Evolutionary conservation across 352 stramenopile genomes (phyloP), one percentile per base, ranked within the genome.

Genomic region (Globisporangium sylvaticum): DNA sequence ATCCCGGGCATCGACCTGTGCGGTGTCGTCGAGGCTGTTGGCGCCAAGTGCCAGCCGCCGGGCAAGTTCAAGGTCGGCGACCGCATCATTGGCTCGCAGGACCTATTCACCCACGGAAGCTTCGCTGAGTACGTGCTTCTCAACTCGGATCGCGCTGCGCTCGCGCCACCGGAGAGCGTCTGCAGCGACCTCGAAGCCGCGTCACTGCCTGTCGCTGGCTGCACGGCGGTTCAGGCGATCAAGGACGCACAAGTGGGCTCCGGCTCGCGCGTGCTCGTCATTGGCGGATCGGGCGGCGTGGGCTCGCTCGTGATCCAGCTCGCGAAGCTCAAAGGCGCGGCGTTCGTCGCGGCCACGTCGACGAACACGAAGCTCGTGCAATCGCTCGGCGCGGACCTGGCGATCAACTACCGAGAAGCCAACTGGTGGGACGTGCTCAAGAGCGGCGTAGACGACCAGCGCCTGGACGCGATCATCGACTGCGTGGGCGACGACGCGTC

Each of bases 241-340:
- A 73, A 77, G 24, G 65, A 69, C 32, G 77, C 70, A 4, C 25
- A 46, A 1, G 31, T 95, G 2, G 58, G 66, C 14, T 10, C 62
- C 20, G 80, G 81, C 0, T 79, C 88, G 62, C 71, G 88, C 24
- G 76, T 96, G n/a, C 62, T 96, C 7, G 80, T 96, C 2, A 67
- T 95, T 27, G 90, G 90, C 12, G 90, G 75, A 4, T 85, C 81
- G 14, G 90, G 90, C 58, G 90, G 89, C 27, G 80, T 96, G 1
- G 89, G 88, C 6, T 86, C 79, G 27, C 77, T 92, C 54, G 62
- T 89, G 8, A 71, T 91, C 53, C 90, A 97, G 76, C 62, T 94
- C 8, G 73, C 80, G 15, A 80, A 82, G 42, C 44, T 67, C 4
- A 39, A 57, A 4, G 77, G 84, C 39, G 87, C 85, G 1, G 79